Evolutionary conservation across 768 basidiomycete genomes (phyloP).

Genomic region (Amyloporia xantha): DNA sequence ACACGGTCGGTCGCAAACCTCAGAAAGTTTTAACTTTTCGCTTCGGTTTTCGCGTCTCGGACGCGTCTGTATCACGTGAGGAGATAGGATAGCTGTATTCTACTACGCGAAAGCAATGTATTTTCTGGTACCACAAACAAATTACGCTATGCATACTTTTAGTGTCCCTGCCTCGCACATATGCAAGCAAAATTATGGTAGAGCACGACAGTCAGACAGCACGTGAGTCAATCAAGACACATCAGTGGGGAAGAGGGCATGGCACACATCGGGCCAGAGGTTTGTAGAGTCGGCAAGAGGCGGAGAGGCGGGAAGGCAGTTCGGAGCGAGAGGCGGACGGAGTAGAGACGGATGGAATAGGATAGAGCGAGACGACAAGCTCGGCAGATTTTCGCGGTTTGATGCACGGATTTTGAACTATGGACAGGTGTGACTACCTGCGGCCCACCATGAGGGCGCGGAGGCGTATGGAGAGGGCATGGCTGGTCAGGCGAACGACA

Average conservation of each 20-base stretch:
- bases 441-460: neutral
- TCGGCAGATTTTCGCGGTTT: neutral
- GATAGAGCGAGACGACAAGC: slow-evolving; percentile 1
- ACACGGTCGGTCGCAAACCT: neutral
- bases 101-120: slow-evolving; percentile 11
- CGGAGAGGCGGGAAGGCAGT: slow-evolving; percentile 4
- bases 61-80: neutral
- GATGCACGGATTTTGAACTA: slow-evolving; percentile 1
- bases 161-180: slow-evolving; percentile 24
- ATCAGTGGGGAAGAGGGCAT: slow-evolving; percentile 10
- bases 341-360: slow-evolving; percentile 3
- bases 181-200: slow-evolving; percentile 22
- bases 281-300: slow-evolving; percentile 7
- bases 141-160: slow-evolving; percentile 28
- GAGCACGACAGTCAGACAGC: slow-evolving; percentile 10
- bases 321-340: slow-evolving; percentile 1
- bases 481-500: neutral
- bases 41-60: neutral
- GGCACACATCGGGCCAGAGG: slow-evolving; percentile 10
- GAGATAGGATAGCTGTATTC: neutral
- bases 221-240: slow-evolving; percentile 9
- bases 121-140: slow-evolving; percentile 12
- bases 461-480: neutral
- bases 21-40: no score
- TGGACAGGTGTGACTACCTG: neutral